Base-by-base conservation (phyloP, 805 yeast species). In the Saccharomycopsis sp. region DNA sequence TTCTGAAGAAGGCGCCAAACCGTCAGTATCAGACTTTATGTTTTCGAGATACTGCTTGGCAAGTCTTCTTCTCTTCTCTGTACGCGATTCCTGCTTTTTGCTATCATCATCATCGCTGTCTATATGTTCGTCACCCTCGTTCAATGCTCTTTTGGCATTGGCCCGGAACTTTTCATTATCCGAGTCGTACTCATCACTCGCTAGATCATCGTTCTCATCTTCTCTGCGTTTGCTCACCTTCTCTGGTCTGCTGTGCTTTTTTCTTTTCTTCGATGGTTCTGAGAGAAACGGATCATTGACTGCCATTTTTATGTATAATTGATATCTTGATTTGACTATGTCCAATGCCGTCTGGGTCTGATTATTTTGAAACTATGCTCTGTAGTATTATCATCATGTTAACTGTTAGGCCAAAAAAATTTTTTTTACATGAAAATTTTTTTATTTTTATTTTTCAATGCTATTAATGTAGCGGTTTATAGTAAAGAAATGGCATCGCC, bases 31-130 rank as follows among this genome's bases (percentile, higher is more conserved):
- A 2, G 75, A 72, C 68, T 87, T 83, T 66, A 94, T 73, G 66
- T 87, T 87, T 51, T 86, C 91, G 62, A 94, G 75, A 70, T 94
- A 94, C 71, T 91, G 94, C 71, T 91, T 91, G 16, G 98, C 98
- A 60, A 94, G 77, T 67, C 98, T 78, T 72, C 99, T 82, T 71
- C 99, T 82, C 71, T 89, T 91, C 67, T 94, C 99, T 0, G 97
- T 95, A 7, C 91, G 95, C 52, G 82, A 81, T 71, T 92, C 98
- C 16, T 77, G 78, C 15, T 75, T 82, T 63, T 83, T 82, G 64
- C 86, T 95, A 63, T 85, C 94, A 34, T 86, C 92, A n/a, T 73
- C 75, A 23, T 74, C 78, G 9, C 61, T 70, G 46, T 75, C 79
- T 29, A 29, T 29, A 65, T 68, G 21, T 2, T 64, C 74, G 9